Base-by-base conservation (phyloP, 2,329 filamentous ascomycete species). In the Penicillium fuscoglaucum region DNA sequence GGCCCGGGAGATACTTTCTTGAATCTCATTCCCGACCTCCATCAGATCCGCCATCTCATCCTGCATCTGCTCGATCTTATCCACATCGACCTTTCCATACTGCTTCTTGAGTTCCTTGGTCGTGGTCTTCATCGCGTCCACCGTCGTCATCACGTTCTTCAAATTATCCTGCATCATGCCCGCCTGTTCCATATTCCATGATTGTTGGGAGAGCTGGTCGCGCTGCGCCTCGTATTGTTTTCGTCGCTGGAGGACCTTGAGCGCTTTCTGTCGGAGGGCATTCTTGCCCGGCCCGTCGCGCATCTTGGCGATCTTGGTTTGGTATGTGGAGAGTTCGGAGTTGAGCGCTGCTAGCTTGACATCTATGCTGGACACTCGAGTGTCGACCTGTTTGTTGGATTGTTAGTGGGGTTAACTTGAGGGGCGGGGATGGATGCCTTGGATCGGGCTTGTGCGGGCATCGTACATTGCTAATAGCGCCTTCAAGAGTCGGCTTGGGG, bases 171-270 rank as follows among this genome's bases (percentile, higher is more conserved):
- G 92, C 93, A 98, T 97, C 84, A 93, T 96, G 74, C 90, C 90
- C 3, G 93, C 93, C 78, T 97, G 93, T 79, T 98, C 93, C 93
- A 99, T 97, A 79, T 98, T 98, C 93, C 93, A 98, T 24, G 91
- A 91, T 79, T 99, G 95, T 65, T 89, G 85, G 78, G 96, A 90
- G 54, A 98, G 87, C 78, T 98, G 93, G 70, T 97, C 92, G 65
- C 93, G 91, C 78, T 97, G 92, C 4, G 86, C 83, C 78, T 99
- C 95, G 85, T 96, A 96, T 77, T 93, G 89, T 74, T 96, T 96
- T 67, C 93, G 89, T 59, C 92, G 90, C 79, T 96, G 91, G 2
- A 98, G 87, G 12, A 98, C 87, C 70, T 96, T 96, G 69, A 96
- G 88, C 2, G 93, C 93, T 72, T 97, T 97, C 71, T 96, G 88